Conservation (phyloP, 2,329 filamentous ascomycete genomes). For the Clonostachys rhizophaga region DNA sequence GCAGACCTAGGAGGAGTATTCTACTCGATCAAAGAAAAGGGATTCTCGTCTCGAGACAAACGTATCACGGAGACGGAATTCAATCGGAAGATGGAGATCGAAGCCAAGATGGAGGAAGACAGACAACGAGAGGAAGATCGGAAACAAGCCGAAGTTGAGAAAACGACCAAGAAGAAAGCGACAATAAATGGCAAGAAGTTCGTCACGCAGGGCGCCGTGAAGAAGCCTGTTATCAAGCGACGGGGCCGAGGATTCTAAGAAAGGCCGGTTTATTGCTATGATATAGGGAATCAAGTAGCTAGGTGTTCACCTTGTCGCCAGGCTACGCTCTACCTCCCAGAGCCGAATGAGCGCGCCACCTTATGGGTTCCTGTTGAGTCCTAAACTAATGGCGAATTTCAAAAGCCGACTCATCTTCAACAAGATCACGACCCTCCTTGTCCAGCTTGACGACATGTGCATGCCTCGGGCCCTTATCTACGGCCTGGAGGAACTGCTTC, state of each 20-base stretch:
- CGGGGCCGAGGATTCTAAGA: slow-evolving; percentile 27
- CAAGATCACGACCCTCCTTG: slow-evolving; percentile 58
- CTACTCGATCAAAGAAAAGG: slow-evolving; percentile 96
- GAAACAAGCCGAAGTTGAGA: slow-evolving; percentile 43
- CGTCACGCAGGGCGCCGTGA: slow-evolving; percentile 56
- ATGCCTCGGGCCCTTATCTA: slow-evolving; percentile 68
- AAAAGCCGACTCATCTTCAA: slow-evolving; percentile 67
- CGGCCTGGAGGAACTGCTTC: slow-evolving; percentile 65
- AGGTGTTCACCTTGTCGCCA: no score
- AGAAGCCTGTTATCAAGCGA: slow-evolving; percentile 54
- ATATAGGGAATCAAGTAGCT: no score
- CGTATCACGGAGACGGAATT: slow-evolving; percentile 87
- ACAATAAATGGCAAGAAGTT: slow-evolving; percentile 45
- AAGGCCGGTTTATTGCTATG: not conserved
- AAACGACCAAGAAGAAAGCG: slow-evolving; percentile 21
- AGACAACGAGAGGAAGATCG: slow-evolving; percentile 62
- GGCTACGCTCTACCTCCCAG: no score
- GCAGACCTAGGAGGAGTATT: slow-evolving; percentile 96
- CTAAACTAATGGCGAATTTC: slow-evolving; percentile 36
- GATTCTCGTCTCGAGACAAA: slow-evolving; percentile 83
- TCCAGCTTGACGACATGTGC: slow-evolving; percentile 73
- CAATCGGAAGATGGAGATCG: slow-evolving; percentile 88
- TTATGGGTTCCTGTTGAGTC: no score
- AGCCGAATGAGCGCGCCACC: no score
- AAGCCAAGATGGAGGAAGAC: slow-evolving; percentile 86